These are phyloP conservation scores for Pythium phragmitis DNA, from an alignment of 352 stramenopile genomes.

Conservation along the genomic window DNA sequence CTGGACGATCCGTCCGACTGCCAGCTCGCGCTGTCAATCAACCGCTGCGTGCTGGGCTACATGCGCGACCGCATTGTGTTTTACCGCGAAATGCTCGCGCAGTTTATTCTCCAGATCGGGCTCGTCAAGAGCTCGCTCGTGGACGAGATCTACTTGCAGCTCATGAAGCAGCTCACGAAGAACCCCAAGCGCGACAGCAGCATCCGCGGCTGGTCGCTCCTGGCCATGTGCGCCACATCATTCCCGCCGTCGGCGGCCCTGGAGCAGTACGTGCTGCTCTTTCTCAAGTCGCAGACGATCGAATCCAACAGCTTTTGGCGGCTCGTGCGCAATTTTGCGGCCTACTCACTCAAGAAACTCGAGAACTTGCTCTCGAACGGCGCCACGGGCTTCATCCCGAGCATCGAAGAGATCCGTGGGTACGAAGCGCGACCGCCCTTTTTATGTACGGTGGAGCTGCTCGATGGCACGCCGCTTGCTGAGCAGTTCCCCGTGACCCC, in stretches of 20 bases:
- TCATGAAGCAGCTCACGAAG: constrained; percentile 93
- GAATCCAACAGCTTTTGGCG: constrained; percentile 78
- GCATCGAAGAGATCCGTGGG: constrained; percentile 90
- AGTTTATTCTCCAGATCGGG: constrained; percentile 92
- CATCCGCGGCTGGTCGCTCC: constrained; percentile 90
- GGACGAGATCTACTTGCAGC: constrained; percentile 93
- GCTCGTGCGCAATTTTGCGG: constrained; percentile 86
- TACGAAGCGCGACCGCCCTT: constrained; percentile 94
- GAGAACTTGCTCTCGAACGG: constrained; percentile 88
- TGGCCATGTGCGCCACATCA: constrained; percentile 91
- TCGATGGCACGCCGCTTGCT: constrained; percentile 90
- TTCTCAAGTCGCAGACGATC: constrained; percentile 79
- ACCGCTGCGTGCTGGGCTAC: constrained; percentile 93
- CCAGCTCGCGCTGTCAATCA: constrained; percentile 82
- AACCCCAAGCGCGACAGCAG: constrained; percentile 92
- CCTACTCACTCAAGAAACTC: constrained; percentile 90
- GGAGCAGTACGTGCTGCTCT: constrained; percentile 90
- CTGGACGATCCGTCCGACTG: constrained; percentile 43
- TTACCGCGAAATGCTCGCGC: constrained; percentile 92
- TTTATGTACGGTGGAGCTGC: constrained; percentile 90
- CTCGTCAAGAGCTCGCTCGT: constrained; percentile 83
- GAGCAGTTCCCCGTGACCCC: constrained; percentile 92
- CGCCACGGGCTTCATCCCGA: constrained; percentile 92
- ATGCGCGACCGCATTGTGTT: constrained; percentile 94
- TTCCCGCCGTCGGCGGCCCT: constrained; percentile 89